Evolutionary conservation across 768 basidiomycete species (phyloP).

Genomic region (Phlebiopsis gigantea): DNA sequence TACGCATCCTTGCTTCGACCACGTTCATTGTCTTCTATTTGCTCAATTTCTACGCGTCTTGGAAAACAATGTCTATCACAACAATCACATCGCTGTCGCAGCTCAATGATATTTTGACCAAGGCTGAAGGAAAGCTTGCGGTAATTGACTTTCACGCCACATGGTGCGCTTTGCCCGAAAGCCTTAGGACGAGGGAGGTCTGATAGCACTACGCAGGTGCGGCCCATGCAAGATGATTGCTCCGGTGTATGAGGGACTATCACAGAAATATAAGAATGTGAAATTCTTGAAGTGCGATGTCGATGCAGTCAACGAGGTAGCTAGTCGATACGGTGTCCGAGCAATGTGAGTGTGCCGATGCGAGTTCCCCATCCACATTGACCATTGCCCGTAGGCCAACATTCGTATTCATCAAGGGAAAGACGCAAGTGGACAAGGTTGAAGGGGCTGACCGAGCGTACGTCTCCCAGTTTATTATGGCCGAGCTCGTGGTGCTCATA

Average conservation of each 20-base stretch:
- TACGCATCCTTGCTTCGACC: background rate
- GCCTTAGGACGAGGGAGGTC: background rate
- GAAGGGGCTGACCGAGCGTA: slow-evolving; percentile 67
- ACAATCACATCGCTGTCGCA: slow-evolving; percentile 58
- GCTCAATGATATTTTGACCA: slow-evolving; percentile 51
- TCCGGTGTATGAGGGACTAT: slow-evolving; percentile 64
- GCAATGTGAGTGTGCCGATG: slow-evolving; percentile 55
- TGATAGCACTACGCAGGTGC: slow-evolving; percentile 49
- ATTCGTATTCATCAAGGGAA: slow-evolving; percentile 71
- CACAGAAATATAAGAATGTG: slow-evolving; percentile 61
- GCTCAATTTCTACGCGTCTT: background rate
- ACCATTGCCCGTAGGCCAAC: slow-evolving; percentile 56
- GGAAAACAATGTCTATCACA: slow-evolving; percentile 46
- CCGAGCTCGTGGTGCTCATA: slow-evolving; percentile 2
- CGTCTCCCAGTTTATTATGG: slow-evolving; percentile 18
- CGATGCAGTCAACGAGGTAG: slow-evolving; percentile 66
- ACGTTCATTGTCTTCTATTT: background rate
- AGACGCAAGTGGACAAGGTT: slow-evolving; percentile 62
- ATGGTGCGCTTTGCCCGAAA: slow-evolving; percentile 43
- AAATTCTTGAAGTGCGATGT: slow-evolving; percentile 86
- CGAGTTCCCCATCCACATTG: background rate
- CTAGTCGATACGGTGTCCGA: slow-evolving; percentile 52
- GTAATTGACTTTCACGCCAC: slow-evolving; percentile 87
- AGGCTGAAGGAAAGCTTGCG: slow-evolving; percentile 57
- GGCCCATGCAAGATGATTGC: slow-evolving; percentile 83